Conservation (phyloP, 495 filamentous ascomycete genomes). For the Penicillium manginii region DNA sequence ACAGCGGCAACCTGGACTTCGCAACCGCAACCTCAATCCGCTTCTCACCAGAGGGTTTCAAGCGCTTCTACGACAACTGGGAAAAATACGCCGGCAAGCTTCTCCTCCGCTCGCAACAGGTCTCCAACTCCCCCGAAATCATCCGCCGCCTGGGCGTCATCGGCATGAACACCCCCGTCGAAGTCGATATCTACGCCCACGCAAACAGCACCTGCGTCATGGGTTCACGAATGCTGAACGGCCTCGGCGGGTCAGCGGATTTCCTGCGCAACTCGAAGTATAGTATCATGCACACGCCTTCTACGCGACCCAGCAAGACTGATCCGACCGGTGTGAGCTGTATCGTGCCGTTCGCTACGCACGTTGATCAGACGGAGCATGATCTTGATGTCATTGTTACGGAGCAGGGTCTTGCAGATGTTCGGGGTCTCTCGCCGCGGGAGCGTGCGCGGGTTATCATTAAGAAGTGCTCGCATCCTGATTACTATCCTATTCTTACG, state of each 20-base stretch:
- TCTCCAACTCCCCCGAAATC: slow-evolving; percentile 94
- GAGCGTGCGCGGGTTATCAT: slow-evolving; percentile 88
- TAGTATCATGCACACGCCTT: slow-evolving; percentile 92
- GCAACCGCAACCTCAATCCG: slow-evolving; percentile 90
- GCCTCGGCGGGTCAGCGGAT: slow-evolving; percentile 85
- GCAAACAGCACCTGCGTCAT: slow-evolving; percentile 92
- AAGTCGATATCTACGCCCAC: slow-evolving; percentile 94
- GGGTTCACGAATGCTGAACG: slow-evolving; percentile 90
- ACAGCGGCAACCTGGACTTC: slow-evolving; percentile 87
- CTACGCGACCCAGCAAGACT: slow-evolving; percentile 75
- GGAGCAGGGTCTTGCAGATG: slow-evolving; percentile 85
- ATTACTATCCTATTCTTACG: slow-evolving; percentile 78
- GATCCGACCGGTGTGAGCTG: slow-evolving; percentile 83
- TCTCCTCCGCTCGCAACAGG: slow-evolving; percentile 82
- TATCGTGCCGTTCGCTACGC: slow-evolving; percentile 92
- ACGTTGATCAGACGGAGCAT: slow-evolving; percentile 93
- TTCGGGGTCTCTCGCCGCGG: slow-evolving; percentile 76
- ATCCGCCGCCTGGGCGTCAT: slow-evolving; percentile 87
- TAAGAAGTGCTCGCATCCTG: slow-evolving; percentile 84
- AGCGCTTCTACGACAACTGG: slow-evolving; percentile 90
- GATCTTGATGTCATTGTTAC: slow-evolving; percentile 88
- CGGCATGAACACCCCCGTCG: slow-evolving; percentile 94
- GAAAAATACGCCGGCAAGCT: slow-evolving; percentile 80
- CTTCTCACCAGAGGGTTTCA: slow-evolving; percentile 89
- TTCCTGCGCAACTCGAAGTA: slow-evolving; percentile 86